phyloP scores from a whole-genome alignment of 129 eudicot genomes.

The Lactuca sativa region DNA sequence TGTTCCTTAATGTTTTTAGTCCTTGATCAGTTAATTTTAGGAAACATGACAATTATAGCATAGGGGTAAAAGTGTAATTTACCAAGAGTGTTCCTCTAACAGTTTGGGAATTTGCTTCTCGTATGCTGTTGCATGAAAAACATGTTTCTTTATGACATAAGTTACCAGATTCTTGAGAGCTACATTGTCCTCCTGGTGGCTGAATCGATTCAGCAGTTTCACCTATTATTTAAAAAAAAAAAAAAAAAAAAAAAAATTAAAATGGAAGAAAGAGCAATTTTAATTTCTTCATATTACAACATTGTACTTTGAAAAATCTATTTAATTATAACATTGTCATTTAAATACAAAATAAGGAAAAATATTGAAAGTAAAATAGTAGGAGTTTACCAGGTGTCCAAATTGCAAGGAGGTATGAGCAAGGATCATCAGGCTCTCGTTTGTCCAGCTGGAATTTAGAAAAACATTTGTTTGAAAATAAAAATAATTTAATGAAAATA shows the following conservation, averaged over 20 bases:
- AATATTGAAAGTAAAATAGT: no score
- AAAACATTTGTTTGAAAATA: conserved; percentile 12
- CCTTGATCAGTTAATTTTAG: no score
- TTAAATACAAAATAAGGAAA: no score
- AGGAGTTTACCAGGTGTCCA: conserved; percentile 78
- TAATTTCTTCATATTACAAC: no score
- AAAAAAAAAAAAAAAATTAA: neutral
- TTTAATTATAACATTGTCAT: no score
- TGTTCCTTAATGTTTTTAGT: neutral
- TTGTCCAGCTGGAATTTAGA: conserved; percentile 58
- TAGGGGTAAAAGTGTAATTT: neutral
- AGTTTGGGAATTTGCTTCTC: conserved; percentile 69
- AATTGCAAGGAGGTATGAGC: conserved; percentile 88
- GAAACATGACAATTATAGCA: neutral
- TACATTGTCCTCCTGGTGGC: conserved; percentile 73
- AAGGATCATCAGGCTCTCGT: conserved; percentile 97
- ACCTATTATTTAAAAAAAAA: conserved; percentile 42
- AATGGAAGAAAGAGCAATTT: neutral
- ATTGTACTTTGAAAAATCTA: no score
- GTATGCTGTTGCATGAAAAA: conserved; percentile 63
- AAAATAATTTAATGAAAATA: conserved; percentile 1
- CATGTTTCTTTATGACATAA: conserved; percentile 64
- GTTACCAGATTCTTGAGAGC: conserved; percentile 54
- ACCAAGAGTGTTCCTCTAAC: conserved; percentile 95
- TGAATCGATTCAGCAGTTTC: conserved; percentile 75